Conservation (phyloP, 2,329 filamentous ascomycete genomes). For the Colletotrichum salicis region DNA sequence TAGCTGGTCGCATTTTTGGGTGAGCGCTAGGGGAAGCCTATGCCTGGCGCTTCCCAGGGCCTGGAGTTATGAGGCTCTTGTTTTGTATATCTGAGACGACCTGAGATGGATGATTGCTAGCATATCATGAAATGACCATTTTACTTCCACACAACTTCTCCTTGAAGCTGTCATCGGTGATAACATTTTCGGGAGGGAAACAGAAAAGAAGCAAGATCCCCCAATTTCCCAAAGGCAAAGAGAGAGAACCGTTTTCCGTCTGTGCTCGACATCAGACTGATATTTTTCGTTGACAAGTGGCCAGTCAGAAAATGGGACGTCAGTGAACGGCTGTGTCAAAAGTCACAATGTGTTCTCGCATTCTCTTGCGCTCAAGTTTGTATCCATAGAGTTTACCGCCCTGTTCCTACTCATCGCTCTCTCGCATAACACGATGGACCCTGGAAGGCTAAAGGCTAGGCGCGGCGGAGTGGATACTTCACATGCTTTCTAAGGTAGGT, state of each 20-base stretch:
- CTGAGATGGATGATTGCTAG: conserved; percentile 21
- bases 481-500: not conserved
- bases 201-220: no score
- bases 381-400: not conserved
- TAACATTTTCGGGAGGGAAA: no score
- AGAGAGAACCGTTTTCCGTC: not conserved
- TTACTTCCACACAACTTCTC: not conserved
- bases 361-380: conserved; percentile 11
- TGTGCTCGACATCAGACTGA: not conserved
- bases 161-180: no score
- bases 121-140: conserved; percentile 22
- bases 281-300: not conserved
- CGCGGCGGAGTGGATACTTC: not conserved
- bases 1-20: conserved; percentile 32
- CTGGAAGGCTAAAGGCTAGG: not conserved
- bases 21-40: not conserved
- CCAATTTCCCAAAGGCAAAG: no score
- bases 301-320: not conserved
- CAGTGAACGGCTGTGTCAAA: not conserved
- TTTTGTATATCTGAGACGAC: conserved; percentile 28
- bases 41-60: conserved; percentile 4
- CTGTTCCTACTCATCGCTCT: not conserved
- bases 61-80: conserved; percentile 30
- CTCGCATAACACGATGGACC: not conserved
- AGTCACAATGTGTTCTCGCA: not conserved